These are phyloP conservation scores for Backusella morwellensis DNA, from an alignment of 192 early-diverging fungal species.

Conservation along the genomic window DNA sequence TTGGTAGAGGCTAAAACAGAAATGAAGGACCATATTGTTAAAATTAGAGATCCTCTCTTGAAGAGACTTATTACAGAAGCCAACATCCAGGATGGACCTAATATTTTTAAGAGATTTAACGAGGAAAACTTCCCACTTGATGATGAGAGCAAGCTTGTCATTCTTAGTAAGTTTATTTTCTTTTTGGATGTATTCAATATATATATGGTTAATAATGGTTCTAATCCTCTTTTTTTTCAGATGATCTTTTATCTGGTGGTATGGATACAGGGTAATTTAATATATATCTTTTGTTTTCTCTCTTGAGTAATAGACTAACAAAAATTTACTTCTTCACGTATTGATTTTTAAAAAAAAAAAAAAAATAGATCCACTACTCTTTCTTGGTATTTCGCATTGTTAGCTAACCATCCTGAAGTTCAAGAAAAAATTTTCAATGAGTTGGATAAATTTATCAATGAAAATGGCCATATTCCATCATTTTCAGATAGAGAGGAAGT, in stretches of 20 bases:
- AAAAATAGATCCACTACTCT: constrained; percentile 10
- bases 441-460: constrained; percentile 5
- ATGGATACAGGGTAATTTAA: constrained; percentile 9
- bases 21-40: background rate
- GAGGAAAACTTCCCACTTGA: background rate
- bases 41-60: background rate
- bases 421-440: constrained; percentile 15
- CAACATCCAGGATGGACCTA: background rate
- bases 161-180: constrained; percentile 1
- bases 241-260: constrained; percentile 4
- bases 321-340: background rate
- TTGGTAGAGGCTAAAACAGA: background rate
- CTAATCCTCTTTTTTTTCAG: background rate
- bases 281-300: background rate
- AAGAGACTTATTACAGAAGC: background rate
- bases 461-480: background rate
- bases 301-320: background rate
- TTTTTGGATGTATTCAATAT: background rate
- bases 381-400: constrained; percentile 7
- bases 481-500: background rate
- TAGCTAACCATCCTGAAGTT: constrained; percentile 20
- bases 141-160: background rate
- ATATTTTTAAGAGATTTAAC: background rate
- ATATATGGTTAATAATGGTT: no score
- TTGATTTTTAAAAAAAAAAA: background rate